Conservation (phyloP, 805 yeast species). For the Blastobotrys peoriensis region DNA sequence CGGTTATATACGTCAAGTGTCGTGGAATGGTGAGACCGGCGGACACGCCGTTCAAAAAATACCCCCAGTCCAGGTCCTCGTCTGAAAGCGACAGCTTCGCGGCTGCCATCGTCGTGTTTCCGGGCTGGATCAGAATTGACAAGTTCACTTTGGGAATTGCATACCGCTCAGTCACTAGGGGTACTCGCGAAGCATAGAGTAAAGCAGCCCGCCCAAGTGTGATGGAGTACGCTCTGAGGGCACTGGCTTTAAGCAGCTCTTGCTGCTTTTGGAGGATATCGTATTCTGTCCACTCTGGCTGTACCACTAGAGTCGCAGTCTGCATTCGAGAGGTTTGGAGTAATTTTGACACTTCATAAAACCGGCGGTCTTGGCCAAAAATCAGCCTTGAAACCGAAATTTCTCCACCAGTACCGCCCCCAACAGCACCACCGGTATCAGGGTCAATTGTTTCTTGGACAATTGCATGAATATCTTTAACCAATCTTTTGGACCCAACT, state of each 20-base stretch:
- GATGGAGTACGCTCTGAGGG: slow-evolving; percentile 64
- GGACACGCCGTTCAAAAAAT: slow-evolving; percentile 87
- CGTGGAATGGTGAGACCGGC: slow-evolving; percentile 73
- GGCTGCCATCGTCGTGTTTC: slow-evolving; percentile 54
- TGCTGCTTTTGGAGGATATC: slow-evolving; percentile 49
- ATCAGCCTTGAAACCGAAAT: slow-evolving; percentile 63
- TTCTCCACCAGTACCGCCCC: slow-evolving; percentile 68
- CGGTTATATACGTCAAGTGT: slow-evolving; percentile 63
- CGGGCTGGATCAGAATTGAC: slow-evolving; percentile 58
- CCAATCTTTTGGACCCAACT: slow-evolving; percentile 6
- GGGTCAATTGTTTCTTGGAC: slow-evolving; percentile 36
- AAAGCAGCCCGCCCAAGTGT: slow-evolving; percentile 77
- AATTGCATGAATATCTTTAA: slow-evolving; percentile 38
- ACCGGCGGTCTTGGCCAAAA: slow-evolving; percentile 72
- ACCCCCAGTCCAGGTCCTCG: slow-evolving; percentile 65
- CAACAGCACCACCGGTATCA: slow-evolving; percentile 44
- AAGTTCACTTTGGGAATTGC: slow-evolving; percentile 73
- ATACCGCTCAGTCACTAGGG: slow-evolving; percentile 78
- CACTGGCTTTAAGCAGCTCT: slow-evolving; percentile 53
- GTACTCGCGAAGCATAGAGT: slow-evolving; percentile 60
- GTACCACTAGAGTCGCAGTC: slow-evolving; percentile 33
- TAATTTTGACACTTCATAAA: slow-evolving; percentile 66
- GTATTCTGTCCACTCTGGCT: slow-evolving; percentile 45
- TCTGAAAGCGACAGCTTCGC: slow-evolving; percentile 49
- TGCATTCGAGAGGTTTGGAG: slow-evolving; percentile 68